phyloP scores from a whole-genome alignment of 768 basidiomycete species.

The Dentipellis sp. region DNA sequence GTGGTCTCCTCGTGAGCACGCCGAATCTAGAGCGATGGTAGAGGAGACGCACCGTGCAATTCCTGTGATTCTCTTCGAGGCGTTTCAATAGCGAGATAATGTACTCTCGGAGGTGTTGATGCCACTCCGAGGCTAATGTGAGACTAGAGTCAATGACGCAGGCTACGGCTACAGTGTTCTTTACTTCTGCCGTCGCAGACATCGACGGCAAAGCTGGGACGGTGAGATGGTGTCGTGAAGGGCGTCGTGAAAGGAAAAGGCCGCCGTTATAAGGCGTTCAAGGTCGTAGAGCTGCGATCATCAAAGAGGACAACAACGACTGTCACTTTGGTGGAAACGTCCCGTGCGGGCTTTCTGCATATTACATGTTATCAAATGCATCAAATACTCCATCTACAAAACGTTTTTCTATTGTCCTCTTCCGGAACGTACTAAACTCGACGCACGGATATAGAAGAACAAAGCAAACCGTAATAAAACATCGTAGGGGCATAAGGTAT shows the following conservation, averaged over 20 bases:
- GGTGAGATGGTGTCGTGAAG: too few species aligned
- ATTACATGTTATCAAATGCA: too few species aligned
- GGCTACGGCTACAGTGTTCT: constrained; percentile 7
- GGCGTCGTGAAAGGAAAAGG: too few species aligned
- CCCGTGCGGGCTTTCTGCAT: too few species aligned
- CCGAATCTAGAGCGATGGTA: not conserved
- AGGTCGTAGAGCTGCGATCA: too few species aligned
- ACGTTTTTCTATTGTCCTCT: too few species aligned
- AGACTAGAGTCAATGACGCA: constrained; percentile 14
- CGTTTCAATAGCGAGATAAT: constrained; percentile 7
- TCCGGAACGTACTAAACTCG: not conserved
- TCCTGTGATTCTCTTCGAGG: constrained; percentile 4
- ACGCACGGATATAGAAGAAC: not conserved
- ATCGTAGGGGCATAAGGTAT: not conserved
- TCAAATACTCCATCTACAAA: too few species aligned
- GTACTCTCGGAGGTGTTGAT: constrained; percentile 5
- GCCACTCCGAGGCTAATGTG: constrained; percentile 11
- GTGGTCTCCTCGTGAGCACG: too few species aligned
- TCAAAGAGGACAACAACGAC: too few species aligned
- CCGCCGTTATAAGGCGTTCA: too few species aligned
- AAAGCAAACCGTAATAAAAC: not conserved
- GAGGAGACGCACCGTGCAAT: not conserved
- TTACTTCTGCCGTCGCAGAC: not conserved
- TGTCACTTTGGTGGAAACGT: too few species aligned
- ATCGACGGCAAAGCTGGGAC: too few species aligned